Base-by-base conservation (phyloP, 352 stramenopile species). In the Phytophthora fragariaefolia region DNA sequence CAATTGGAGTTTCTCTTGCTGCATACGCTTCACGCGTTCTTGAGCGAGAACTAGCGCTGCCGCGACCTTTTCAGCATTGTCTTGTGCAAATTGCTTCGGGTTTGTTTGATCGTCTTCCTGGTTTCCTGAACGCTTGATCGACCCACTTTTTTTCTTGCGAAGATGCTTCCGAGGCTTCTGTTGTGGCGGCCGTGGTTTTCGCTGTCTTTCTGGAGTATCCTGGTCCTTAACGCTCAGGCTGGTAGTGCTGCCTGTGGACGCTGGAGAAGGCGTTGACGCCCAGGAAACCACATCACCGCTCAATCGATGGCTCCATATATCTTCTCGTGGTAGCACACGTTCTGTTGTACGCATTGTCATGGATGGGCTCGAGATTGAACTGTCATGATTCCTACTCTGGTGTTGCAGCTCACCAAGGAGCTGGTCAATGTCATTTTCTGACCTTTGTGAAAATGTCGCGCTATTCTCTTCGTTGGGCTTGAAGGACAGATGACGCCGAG, bases 11-110 rank as follows among this genome's bases (percentile, higher is more conserved):
- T 69, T 46, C 2, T 79, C 70, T 2, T 74, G 51, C 46, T 77
- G 56, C 53, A 80, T 69, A 2, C 65, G 55, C 12, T 64, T 68
- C 0, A 73, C 73, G 1, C 78, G 78, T 26, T 86, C 70, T 51
- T 86, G 69, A 13, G 78, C 73, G 8, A 78, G 43, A 1, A 38
- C 53, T 1, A 86, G n/a, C 1, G 75, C 73, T n/a, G 65, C 66
- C 2, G 67, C 70, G 7, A 86, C 55, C 23, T 80, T 83, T n/a
- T 69, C 63, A 1, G 66, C 70, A 34, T 72, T 84, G 20, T 48
- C 47, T 17, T 69, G 64, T 13, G 45, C 63, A 20, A 71, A 10
- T 26, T 45, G 34, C 17, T 71, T 69, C 1, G 54, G 65, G 17
- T 65, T 26, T 17, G 66, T 28, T 53, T 43, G 34, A 17, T 58